Percentiles rank a stretch among this genome's conserved stretches.
Evolutionary conservation across 371 early-diverging fungal genomes (phyloP).

Genomic region (Saksenaea vasiformis): DNA sequence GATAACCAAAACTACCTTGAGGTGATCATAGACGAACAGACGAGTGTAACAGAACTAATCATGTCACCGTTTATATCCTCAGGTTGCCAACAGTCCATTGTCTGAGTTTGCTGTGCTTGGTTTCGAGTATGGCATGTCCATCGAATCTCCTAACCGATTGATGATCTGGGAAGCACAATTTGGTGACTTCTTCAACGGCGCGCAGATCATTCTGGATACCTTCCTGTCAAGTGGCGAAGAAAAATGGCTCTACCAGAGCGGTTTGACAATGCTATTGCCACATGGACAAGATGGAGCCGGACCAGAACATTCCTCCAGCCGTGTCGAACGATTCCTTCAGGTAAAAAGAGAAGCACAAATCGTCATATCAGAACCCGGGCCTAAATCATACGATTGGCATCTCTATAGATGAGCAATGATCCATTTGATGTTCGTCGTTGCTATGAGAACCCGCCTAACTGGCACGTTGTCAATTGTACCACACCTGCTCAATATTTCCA

Average conservation of each 20-base stretch:
- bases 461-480: slow-evolving; percentile 92
- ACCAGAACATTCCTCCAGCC: slow-evolving; percentile 91
- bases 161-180: slow-evolving; percentile 98
- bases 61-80: slow-evolving; percentile 14
- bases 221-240: slow-evolving; percentile 87
- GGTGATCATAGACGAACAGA: slow-evolving; percentile 52
- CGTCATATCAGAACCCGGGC: background rate
- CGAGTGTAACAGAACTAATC: background rate
- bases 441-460: slow-evolving; percentile 73
- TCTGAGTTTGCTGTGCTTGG: slow-evolving; percentile 95
- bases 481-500: slow-evolving; percentile 98
- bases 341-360: slow-evolving; percentile 32
- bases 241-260: slow-evolving; percentile 93
- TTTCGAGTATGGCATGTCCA: slow-evolving; percentile 93
- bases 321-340: slow-evolving; percentile 96
- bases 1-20: slow-evolving; percentile 63
- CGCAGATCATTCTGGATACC: slow-evolving; percentile 95
- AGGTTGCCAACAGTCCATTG: slow-evolving; percentile 89
- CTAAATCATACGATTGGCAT: too few species aligned
- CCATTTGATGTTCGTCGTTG: slow-evolving; percentile 58
- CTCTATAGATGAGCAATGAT: slow-evolving; percentile 77
- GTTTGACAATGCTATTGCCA: slow-evolving; percentile 90
- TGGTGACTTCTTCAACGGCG: slow-evolving; percentile 97
- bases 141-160: slow-evolving; percentile 81
- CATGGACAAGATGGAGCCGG: slow-evolving; percentile 98